Evolutionary conservation across 768 basidiomycete genomes (phyloP).

Genomic region (Tricholoma matsutake): DNA sequence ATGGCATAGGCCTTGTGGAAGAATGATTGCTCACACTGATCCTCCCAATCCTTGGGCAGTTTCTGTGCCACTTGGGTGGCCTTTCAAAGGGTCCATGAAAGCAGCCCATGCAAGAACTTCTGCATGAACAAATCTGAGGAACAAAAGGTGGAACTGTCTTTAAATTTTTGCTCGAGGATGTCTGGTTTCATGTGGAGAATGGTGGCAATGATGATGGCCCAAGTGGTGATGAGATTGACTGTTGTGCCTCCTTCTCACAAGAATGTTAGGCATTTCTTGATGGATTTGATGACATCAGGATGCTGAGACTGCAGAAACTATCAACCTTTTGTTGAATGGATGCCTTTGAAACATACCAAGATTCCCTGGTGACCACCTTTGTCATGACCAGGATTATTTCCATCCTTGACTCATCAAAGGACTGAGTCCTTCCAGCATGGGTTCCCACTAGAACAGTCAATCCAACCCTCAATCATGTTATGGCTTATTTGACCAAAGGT

Average conservation of each 20-base stretch:
- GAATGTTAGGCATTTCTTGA: conserved; percentile 13
- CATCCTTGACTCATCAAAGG: conserved; percentile 4
- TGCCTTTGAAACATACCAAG: conserved; percentile 11
- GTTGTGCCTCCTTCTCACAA: conserved; percentile 19
- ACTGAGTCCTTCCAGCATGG: conserved; percentile 20
- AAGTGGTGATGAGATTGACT: conserved; percentile 22
- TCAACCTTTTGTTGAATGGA: background rate
- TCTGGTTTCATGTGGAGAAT: conserved; percentile 23
- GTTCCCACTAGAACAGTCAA: conserved; percentile 15
- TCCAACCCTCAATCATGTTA: conserved; percentile 22
- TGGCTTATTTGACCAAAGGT: conserved; percentile 15
- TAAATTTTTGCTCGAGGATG: conserved; percentile 21
- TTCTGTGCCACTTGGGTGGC: conserved; percentile 35
- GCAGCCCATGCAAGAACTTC: conserved; percentile 10
- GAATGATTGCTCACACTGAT: conserved; percentile 23
- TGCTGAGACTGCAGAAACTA: conserved; percentile 6
- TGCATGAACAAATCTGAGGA: conserved; percentile 24
- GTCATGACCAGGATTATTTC: conserved; percentile 7
- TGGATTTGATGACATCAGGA: conserved; percentile 15
- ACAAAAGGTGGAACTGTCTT: conserved; percentile 26
- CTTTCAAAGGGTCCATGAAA: conserved; percentile 23
- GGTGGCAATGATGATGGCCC: conserved; percentile 27
- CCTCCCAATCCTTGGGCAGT: conserved; percentile 27
- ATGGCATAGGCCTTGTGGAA: conserved; percentile 24
- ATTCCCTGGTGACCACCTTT: conserved; percentile 19